Evolutionary conservation across 495 filamentous ascomycete species (phyloP).

Genomic region (Xylaria castorea): DNA sequence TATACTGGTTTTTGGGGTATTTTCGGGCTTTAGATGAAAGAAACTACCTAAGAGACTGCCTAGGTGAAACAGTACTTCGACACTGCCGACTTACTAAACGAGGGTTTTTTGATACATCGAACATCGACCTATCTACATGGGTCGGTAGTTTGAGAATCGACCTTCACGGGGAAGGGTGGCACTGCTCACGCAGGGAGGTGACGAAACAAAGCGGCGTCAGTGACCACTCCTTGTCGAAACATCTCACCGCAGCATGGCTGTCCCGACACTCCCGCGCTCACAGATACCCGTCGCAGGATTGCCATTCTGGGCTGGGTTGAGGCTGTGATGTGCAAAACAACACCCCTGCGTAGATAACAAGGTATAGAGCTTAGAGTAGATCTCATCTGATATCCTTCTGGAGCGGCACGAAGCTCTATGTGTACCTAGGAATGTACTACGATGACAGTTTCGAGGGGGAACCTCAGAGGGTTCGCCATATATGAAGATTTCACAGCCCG

Average conservation of each 20-base stretch:
- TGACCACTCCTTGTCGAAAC: not conserved
- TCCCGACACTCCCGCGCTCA: conserved; percentile 2
- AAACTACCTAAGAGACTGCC: not conserved
- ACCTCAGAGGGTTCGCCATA: not conserved
- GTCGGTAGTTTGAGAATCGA: not conserved
- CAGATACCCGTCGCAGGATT: not conserved
- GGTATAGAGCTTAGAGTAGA: not conserved
- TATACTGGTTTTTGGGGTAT: too few relatives aligned
- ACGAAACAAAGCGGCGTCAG: not conserved
- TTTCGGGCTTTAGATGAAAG: not conserved
- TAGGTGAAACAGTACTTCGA: not conserved
- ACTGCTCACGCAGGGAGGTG: not conserved
- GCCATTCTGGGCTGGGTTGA: not conserved
- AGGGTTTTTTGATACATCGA: not conserved
- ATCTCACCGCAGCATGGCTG: conserved; percentile 12
- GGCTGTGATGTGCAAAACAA: not conserved
- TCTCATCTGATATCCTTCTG: not conserved
- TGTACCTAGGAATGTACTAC: not conserved
- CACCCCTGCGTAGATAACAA: not conserved
- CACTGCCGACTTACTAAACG: not conserved
- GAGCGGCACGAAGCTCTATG: not conserved
- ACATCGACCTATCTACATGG: not conserved
- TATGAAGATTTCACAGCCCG: not conserved
- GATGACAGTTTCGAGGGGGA: not conserved
- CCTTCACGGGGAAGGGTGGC: conserved; percentile 4